Evolutionary conservation across 176 grass and related monocot genomes (phyloP), one percentile per base, ranked within the genome.

Genomic region (Phoenix roebelenii): DNA sequence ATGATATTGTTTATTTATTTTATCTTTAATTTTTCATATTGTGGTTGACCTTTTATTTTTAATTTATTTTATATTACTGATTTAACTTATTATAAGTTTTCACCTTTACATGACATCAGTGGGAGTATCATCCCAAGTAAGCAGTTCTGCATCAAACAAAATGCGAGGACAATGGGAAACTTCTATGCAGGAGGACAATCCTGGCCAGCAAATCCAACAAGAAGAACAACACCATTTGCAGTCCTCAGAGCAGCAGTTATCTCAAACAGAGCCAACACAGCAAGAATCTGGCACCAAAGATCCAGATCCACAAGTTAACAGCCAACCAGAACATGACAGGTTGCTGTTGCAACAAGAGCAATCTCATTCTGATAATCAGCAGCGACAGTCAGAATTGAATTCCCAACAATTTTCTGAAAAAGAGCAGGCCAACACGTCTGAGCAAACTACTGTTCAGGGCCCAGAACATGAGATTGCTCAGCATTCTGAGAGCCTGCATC

Each of bases 61-160:
- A 6, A 44, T 12, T 44, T 44, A 44, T 44, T 44, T 44, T 44
- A 12, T 44, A 14, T 44, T 44, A 12, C 35, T 44, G 35, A 12
- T 44, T 44, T 14, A 44, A 44, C 35, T 44, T 44, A 44, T 44
- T 2, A 44, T 44, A 2, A 12, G 9, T 7, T 66, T 49, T 63
- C 64, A 60, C 72, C 57, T 77, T 70, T 24, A 18, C 18, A 22
- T 60, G 28, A 32, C 54, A 23, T 72, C 63, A 64, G 54, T 66
- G 91, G 92, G 69, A 69, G 16, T 78, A 69, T 77, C 80, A 55
- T 69, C 62, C 49, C 84, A 75, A 73, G 69, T 72, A 50, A 81
- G 79, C 63, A 76, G 65, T 52, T 69, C 76, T 65, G 72, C 64
- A 70, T 71, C 69, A 60, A 77, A 66, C 60, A 77, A 85, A 52